Conservation (phyloP, 805 yeast species). For the Tanozyma kutaoensis region DNA sequence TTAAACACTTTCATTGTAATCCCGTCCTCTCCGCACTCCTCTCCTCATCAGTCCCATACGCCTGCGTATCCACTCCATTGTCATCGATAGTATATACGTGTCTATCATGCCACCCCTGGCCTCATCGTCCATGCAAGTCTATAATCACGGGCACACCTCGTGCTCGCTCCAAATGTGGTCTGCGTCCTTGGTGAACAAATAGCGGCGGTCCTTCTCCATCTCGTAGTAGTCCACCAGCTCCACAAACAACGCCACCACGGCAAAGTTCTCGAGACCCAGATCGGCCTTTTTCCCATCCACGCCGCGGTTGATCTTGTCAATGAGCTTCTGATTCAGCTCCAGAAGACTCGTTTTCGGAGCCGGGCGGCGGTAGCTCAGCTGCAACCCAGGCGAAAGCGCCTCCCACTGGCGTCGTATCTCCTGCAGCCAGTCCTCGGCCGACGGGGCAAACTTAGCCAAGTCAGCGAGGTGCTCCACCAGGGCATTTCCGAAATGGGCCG, state of each 20-base stretch:
- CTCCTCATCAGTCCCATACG: too few relatives aligned
- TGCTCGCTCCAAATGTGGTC: constrained; percentile 53
- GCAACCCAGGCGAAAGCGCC: constrained; percentile 40
- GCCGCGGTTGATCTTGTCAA: constrained; percentile 68
- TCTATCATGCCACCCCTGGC: too few relatives aligned
- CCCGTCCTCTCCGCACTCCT: too few relatives aligned
- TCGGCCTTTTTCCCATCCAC: constrained; percentile 69
- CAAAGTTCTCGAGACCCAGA: constrained; percentile 52
- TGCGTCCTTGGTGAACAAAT: constrained; percentile 37
- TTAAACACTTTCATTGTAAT: too few relatives aligned
- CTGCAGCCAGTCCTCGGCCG: constrained; percentile 48
- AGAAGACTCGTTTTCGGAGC: constrained; percentile 51
- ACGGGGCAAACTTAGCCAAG: constrained; percentile 26
- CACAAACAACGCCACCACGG: constrained; percentile 54
- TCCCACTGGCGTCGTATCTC: constrained; percentile 59
- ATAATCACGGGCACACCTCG: constrained; percentile 58
- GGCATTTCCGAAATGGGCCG: too few relatives aligned
- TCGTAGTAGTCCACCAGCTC: constrained; percentile 61
- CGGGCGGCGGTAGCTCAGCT: constrained; percentile 61
- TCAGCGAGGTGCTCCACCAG: too few relatives aligned
- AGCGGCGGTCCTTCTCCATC: constrained; percentile 39
- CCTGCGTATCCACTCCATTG: too few relatives aligned
- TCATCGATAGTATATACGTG: too few relatives aligned
- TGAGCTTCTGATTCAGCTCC: constrained; percentile 35
- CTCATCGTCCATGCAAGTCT: too few relatives aligned